Base-by-base conservation (phyloP, 371 early-diverging fungal species). In the Mortierella sp. region DNA sequence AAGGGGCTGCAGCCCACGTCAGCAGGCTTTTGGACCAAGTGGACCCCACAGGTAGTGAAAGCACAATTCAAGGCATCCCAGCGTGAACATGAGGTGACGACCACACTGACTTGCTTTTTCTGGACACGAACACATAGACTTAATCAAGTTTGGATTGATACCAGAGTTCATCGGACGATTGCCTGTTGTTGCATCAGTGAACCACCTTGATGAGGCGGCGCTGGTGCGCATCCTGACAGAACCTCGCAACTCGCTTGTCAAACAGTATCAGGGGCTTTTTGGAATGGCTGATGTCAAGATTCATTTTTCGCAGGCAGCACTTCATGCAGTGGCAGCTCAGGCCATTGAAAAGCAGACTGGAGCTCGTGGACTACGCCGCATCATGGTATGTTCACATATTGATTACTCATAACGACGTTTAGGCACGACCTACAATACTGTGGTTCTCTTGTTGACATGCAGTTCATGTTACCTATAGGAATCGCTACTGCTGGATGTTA, bases 161-260 rank as follows among this genome's bases (percentile, higher is more conserved):
- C 95, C 95, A 1, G 96, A 96, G 79, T 95, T 96, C 64, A 90
- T 95, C 34, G 96, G 95, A 27, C 84, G 96, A 41, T 61, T 95
- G 16, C 96, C 96, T 2, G 92, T 95, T n/a, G 74, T 95, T n/a
- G 93, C 95, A 8, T 86, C 86, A 56, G 93, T 95, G 23, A 87
- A 88, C 19, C 87, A 86, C 28, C 76, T 96, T 38, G 74, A 71
- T 39, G 84, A 86, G n/a, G 84, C 88, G 6, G 92, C 93, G 27
- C 81, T 96, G 49, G 87, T 93, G 3, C 86, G 92, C 10, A 89
- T 94, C 5, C 73, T 96, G 64, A 90, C 89, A 1, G 95, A 95
- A 62, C 96, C 96, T 2, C 90, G 89, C 50, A 94, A 95, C 64
- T 90, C 94, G 0, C 79, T 96, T 3, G 81, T 94, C 54, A 89